Evolutionary conservation across 2,329 filamentous ascomycete species (phyloP), one percentile per base, ranked within the genome.

Genomic region (Fonsecaea pedrosoi): DNA sequence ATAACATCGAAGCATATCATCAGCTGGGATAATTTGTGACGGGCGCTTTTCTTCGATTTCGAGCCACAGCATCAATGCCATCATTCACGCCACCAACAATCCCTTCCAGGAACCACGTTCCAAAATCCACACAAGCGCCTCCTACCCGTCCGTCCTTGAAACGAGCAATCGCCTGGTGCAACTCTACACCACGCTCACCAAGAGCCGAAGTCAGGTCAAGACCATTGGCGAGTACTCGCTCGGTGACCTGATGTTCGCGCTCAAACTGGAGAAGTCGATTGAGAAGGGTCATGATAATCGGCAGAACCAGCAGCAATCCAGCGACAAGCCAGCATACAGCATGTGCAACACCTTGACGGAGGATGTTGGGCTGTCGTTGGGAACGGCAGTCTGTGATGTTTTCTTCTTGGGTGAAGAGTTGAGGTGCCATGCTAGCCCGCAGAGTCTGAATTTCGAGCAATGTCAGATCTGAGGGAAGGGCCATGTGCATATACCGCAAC

Each of bases 11-110:
- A 60, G 40, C 21, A 40, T 4, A 12, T 48, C 30, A 37, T 45
- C 42, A 25, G 21, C 38, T 15, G 25, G 55, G 13, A 30, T 4
- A 45, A 37, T 45, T 60, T 25, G 78, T 74, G 75, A 87, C 79
- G 0, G 86, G 86, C 67, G 87, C 83, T 1, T 81, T 82, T 40
- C 82, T 79, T 5, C 65, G 65, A 42, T 57, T 58, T 54, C 64
- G 65, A 48, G 68, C 62, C 12, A 68, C 62, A 30, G 65, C 65
- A 53, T 70, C 65, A 40, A 70, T 45, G 25, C 90, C 89, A 71
- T 92, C 88, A 72, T 87, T 87, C 50, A 92, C 80, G 0, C 90
- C 90, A 13, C 87, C 88, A 1, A 87, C 83, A 59, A 92, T 79
- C 21, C 87, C 86, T 69, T 89, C 83, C 1, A 90, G 77, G 73